These are phyloP conservation scores for Linnemannia elongata DNA, from an alignment of 192 early-diverging fungal species.

Conservation along the genomic window DNA sequence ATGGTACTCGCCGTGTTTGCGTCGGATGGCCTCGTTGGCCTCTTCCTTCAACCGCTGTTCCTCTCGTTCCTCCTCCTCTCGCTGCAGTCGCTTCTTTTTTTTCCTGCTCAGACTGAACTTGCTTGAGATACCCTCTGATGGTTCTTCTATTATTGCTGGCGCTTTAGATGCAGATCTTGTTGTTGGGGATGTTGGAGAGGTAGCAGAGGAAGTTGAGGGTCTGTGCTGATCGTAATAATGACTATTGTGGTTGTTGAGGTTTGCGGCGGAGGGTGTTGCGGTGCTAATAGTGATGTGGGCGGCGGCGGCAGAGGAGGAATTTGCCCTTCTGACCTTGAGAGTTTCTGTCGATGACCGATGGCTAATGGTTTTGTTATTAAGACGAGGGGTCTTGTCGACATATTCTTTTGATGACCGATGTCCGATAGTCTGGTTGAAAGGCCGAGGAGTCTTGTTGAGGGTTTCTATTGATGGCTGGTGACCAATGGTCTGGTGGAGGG, in stretches of 20 bases:
- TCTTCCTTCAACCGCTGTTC: slow-evolving; percentile 28
- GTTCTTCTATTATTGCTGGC: not conserved
- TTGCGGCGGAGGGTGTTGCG: slow-evolving; percentile 6
- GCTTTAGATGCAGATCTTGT: not conserved
- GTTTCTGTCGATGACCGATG: slow-evolving; percentile 26
- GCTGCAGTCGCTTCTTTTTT: slow-evolving; percentile 28
- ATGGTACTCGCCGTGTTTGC: slow-evolving; percentile 49
- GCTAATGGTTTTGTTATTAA: slow-evolving; percentile 23
- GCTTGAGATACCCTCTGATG: not conserved
- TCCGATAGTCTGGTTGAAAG: slow-evolving; percentile 24
- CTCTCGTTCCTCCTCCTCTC: slow-evolving; percentile 29
- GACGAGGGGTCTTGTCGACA: slow-evolving; percentile 2
- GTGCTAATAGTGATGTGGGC: not conserved
- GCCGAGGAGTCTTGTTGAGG: slow-evolving; percentile 2
- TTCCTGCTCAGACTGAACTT: slow-evolving; percentile 37
- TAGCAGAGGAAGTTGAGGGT: slow-evolving; percentile 1
- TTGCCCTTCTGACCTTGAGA: not conserved
- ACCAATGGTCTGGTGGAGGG: slow-evolving; percentile 23
- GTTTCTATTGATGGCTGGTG: slow-evolving; percentile 20
- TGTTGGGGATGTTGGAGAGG: slow-evolving; percentile 12
- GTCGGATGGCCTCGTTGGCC: slow-evolving; percentile 45
- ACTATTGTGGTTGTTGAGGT: not conserved
- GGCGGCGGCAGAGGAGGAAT: not conserved
- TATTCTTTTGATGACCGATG: slow-evolving; percentile 15
- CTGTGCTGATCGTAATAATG: not conserved